phyloP scores from a whole-genome alignment of 371 early-diverging fungal species.

The Syncephalastrum racemosum region DNA sequence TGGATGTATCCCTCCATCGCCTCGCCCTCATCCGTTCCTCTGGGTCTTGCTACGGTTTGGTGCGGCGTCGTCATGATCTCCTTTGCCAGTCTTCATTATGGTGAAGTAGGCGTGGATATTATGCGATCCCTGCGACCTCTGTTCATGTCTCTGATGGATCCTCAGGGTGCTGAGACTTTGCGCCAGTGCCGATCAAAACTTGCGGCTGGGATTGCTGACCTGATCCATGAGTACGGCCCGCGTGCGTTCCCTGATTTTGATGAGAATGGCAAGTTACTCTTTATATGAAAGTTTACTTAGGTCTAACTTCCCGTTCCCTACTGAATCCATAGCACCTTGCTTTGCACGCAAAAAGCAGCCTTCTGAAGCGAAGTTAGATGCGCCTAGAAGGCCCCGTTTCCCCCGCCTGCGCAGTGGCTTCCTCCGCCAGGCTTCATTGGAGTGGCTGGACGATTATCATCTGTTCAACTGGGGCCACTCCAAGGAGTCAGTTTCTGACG shows the following conservation, averaged over 20 bases:
- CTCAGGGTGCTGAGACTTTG: slow-evolving; percentile 53
- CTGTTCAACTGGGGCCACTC: slow-evolving; percentile 51
- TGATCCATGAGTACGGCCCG: slow-evolving; percentile 85
- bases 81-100: slow-evolving; percentile 77
- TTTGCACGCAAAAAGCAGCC: slow-evolving; percentile 18
- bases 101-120: slow-evolving; percentile 81
- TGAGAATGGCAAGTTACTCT: slow-evolving; percentile 24
- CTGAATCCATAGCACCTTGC: slow-evolving; percentile 11
- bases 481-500: too few species aligned
- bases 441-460: slow-evolving; percentile 48
- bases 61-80: slow-evolving; percentile 41
- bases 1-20: slow-evolving; percentile 22
- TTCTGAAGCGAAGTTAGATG: slow-evolving; percentile 15
- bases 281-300: too few species aligned
- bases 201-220: slow-evolving; percentile 67
- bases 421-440: slow-evolving; percentile 25
- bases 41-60: slow-evolving; percentile 18
- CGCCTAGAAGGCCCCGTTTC: too few species aligned
- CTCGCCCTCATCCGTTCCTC: slow-evolving; percentile 21
- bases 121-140: slow-evolving; percentile 77
- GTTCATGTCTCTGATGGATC: slow-evolving; percentile 66
- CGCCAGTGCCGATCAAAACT: slow-evolving; percentile 68
- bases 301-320: too few species aligned
- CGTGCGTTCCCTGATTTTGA: slow-evolving; percentile 81
- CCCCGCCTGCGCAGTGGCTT: too few species aligned